Evolutionary conservation across 345 rosid genomes (phyloP).

Genomic region (Citrus mangshanensis): DNA sequence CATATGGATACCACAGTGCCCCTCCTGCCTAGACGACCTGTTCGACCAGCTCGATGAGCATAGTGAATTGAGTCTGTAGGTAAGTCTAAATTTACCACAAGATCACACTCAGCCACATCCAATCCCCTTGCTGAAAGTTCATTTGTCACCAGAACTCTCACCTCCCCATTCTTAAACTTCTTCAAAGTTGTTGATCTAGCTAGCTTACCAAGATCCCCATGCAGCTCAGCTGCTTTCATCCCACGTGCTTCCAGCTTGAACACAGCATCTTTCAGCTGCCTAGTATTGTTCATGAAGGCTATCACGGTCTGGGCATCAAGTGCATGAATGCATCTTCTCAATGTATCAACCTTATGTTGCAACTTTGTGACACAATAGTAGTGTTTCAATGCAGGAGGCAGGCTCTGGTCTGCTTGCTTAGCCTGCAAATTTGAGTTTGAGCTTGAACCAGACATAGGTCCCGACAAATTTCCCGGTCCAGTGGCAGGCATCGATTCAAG

Average conservation of each 20-base stretch:
- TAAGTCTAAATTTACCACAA: constrained; percentile 81
- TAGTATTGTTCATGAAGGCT: constrained; percentile 88
- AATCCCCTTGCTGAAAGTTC: constrained; percentile 96
- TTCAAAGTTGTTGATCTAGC: constrained; percentile 77
- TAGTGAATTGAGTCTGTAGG: constrained; percentile 80
- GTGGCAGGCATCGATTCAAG: constrained; percentile 53
- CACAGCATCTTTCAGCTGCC: constrained; percentile 86
- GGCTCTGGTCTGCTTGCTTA: constrained; percentile 58
- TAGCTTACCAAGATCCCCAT: constrained; percentile 95
- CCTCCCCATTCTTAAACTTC: constrained; percentile 83
- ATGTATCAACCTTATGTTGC: constrained; percentile 82
- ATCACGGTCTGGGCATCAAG: constrained; percentile 80
- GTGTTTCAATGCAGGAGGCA: constrained; percentile 84
- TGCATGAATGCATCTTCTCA: constrained; percentile 87
- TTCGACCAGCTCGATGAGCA: constrained; percentile 90
- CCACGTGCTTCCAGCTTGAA: constrained; percentile 92
- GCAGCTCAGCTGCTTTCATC: constrained; percentile 74
- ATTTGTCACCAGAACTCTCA: constrained; percentile 77
- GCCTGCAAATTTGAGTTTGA: constrained; percentile 38
- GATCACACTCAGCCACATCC: constrained; percentile 88
- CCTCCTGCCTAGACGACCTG: constrained; percentile 85
- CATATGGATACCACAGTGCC: constrained; percentile 82
- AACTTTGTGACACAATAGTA: constrained; percentile 68
- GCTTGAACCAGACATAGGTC: constrained; percentile 34
- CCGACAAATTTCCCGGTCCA: constrained; percentile 43